Evolutionary conservation across 192 early-diverging fungal species (phyloP), one percentile per base, ranked within the genome.

Genomic region (Mortierella hygrophila): DNA sequence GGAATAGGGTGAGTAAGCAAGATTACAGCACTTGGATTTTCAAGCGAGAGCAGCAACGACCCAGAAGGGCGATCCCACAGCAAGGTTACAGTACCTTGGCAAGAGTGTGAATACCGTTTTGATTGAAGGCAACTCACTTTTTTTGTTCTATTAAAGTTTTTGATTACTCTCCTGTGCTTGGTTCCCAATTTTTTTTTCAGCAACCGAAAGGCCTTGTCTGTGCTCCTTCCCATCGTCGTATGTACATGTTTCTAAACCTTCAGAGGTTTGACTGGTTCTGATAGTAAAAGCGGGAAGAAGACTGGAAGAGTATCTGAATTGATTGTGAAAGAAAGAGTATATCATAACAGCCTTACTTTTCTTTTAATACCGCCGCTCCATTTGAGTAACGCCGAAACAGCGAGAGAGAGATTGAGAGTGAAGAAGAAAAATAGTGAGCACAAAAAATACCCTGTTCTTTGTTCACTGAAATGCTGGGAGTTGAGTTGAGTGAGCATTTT

Each of bases 1-100:
- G 60, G 60, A 65, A 65, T 65, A 15, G 60, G 11, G 26, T 65
- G 60, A 65, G 60, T 65, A 65, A 65, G 60, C 60, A 65, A 65
- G 60, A 65, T 65, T 65, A 65, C 11, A 32, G 60, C 16, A 29
- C 11, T 65, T 29, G 11, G 60, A 23, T 15, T 46, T 13, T 65
- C n/a, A 32, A 29, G 60, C 26, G 26, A 65, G 26, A 65, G 60
- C 60, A 65, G 11, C 11, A 65, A 35, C 32, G 26, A 26, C 32
- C 29, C n/a, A n/a, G 29, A 65, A 32, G 29, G 60, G 29, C 29
- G 60, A 65, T 65, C 60, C 60, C 60, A 32, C 21, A 52, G 4
- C 29, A 32, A 4, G 11, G 29, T 15, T 65, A 32, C 26, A 15
- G 8, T 60, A 29, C 52, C 52, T 55, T 26, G n/a, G 11, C 1